phyloP scores from a whole-genome alignment of 1,284 basidiomycete species.

The Boletellus deceptivus region DNA sequence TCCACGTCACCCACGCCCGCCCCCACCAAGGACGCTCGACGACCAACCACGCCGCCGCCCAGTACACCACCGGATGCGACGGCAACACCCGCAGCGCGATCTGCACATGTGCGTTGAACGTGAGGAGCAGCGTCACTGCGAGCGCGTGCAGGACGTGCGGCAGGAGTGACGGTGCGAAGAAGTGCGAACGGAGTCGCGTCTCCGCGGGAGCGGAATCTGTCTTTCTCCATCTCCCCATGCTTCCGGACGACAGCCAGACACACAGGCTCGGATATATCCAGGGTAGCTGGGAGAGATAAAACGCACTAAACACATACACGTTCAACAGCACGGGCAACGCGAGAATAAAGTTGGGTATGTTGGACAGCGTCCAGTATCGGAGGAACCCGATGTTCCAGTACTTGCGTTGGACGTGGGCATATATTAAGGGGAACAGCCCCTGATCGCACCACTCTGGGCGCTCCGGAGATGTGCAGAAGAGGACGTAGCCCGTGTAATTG shows the following conservation, averaged over 20 bases:
- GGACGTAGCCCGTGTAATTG: conserved; percentile 62
- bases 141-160: conserved; percentile 75
- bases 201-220: too few species aligned
- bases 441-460: conserved; percentile 62
- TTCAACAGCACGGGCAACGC: conserved; percentile 65
- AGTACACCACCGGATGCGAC: conserved; percentile 81
- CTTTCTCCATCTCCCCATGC: too few species aligned
- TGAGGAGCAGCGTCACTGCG: conserved; percentile 57
- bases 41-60: conserved; percentile 73
- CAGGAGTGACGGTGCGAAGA: conserved; percentile 38
- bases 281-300: conserved; percentile 33
- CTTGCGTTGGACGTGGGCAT: conserved; percentile 77
- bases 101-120: conserved; percentile 87
- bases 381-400: conserved; percentile 92
- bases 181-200: conserved; percentile 15
- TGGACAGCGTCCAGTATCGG: conserved; percentile 80
- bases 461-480: conserved; percentile 53
- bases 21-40: conserved; percentile 47
- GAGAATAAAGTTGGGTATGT: conserved; percentile 87
- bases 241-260: not conserved
- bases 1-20: conserved; percentile 67
- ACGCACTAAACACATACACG: conserved; percentile 44
- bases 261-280: conserved; percentile 16
- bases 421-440: conserved; percentile 62
- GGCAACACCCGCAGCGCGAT: conserved; percentile 83